phyloP scores from a whole-genome alignment of 768 basidiomycete genomes.

The Suillus discolor region DNA sequence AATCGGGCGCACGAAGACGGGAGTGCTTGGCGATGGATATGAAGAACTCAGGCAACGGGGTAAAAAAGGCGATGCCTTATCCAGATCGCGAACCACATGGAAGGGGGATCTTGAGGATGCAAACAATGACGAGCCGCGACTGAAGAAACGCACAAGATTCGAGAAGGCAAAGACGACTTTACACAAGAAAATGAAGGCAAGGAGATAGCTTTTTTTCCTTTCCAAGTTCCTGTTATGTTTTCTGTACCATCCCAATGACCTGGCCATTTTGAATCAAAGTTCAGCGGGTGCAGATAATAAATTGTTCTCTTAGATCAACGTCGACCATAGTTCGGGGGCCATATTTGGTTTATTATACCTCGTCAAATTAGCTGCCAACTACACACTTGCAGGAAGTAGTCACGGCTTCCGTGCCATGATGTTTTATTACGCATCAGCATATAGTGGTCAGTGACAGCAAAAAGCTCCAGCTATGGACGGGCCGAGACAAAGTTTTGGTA shows the following conservation, averaged over 20 bases:
- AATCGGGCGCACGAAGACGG: constrained; percentile 47
- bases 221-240: neutral
- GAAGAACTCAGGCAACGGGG: constrained; percentile 74
- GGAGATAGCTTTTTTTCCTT: constrained; percentile 14
- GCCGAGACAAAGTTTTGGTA: neutral
- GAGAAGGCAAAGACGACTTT: constrained; percentile 45
- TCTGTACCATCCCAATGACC: neutral
- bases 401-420: neutral
- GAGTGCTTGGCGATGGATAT: constrained; percentile 69
- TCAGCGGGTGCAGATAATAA: neutral
- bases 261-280: neutral
- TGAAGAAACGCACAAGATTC: constrained; percentile 44
- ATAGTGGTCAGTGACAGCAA: neutral
- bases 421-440: neutral
- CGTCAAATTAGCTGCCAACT: too few relatives aligned
- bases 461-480: neutral
- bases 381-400: too few relatives aligned
- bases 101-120: constrained; percentile 29
- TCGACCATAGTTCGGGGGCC: too few relatives aligned
- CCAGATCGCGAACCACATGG: constrained; percentile 51
- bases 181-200: constrained; percentile 29
- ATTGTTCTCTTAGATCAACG: too few relatives aligned
- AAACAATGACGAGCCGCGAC: constrained; percentile 34
- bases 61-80: constrained; percentile 62
- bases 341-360: too few relatives aligned